Evolutionary conservation across 2,329 filamentous ascomycete species (phyloP), one percentile per base, ranked within the genome.

Genomic region (Pseudogymnoascus verrucosus): DNA sequence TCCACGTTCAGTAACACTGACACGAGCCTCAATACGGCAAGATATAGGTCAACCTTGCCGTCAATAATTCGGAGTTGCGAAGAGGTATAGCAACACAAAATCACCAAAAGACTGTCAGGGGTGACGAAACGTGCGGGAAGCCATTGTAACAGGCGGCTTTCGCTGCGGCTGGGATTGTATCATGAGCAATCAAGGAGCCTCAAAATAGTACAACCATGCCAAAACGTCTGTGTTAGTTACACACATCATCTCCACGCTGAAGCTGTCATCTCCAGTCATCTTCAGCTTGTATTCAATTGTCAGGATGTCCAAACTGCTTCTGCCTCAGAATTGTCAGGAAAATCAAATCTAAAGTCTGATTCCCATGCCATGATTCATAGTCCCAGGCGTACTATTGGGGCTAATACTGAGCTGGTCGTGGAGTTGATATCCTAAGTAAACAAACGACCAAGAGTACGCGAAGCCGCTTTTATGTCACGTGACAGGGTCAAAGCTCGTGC

Each of bases 101-200:
- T 36, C 28, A 34, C 3, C 51, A 14, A 21, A 21, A 5, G 28
- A 16, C 51, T 34, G n/a, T 57, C 34, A 57, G 28, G 26, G 28
- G 51, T 19, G 5, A 57, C 51, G 28, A 34, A 57, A 57, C n/a
- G 11, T 16, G n/a, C 51, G 51, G 51, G 51, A 57, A 57, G 51
- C 28, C 28, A 34, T 34, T 36, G 51, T 36, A 16, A 36, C 47
- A 57, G n/a, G 51, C 51, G 51, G 51, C 51, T 34, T n/a, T 34
- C 34, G 16, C 19, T 21, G 28, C 51, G 28, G 28, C 28, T 57
- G n/a, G 28, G 28, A 57, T 57, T 57, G 28, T 34, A 16, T 36
- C 28, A 36, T 34, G 51, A 57, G 51, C 51, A 57, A 57, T 57
- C 51, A 57, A n/a, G 51, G 51, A 57, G 28, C 51, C 28, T 57